These are phyloP conservation scores for Chlorella sp. DNA, from an alignment of 139 green algal genomes.

Conservation along the genomic window DNA sequence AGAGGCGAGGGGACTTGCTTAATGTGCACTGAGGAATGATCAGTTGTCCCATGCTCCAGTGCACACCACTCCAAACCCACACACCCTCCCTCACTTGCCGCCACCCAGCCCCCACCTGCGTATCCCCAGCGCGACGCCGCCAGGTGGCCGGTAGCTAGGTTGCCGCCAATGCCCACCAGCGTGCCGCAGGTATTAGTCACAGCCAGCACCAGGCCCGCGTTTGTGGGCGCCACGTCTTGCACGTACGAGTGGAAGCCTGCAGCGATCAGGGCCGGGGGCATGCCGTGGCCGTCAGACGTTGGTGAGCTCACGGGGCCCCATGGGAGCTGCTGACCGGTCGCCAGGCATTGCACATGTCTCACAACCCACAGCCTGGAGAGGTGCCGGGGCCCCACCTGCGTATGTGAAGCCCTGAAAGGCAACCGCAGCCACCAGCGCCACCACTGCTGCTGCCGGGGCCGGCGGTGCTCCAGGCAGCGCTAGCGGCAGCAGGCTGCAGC, in stretches of 20 bases:
- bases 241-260: constrained; percentile 73
- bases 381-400: constrained; percentile 47
- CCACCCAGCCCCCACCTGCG: background rate
- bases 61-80: no score
- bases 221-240: constrained; percentile 58
- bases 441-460: background rate
- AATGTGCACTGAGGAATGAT: background rate
- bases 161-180: constrained; percentile 64
- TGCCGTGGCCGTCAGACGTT: no score
- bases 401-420: constrained; percentile 69
- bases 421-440: constrained; percentile 33
- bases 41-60: no score
- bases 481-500: constrained; percentile 54
- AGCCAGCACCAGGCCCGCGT: constrained; percentile 52
- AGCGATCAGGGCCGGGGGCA: background rate
- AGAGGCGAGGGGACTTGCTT: no score
- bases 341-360: no score
- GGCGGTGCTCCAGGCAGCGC: constrained; percentile 12
- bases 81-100: no score
- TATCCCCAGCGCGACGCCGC: constrained; percentile 20
- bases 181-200: constrained; percentile 79
- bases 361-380: no score
- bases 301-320: no score
- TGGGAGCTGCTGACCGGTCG: no score
- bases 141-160: constrained; percentile 65